Evolutionary conservation across 2,329 filamentous ascomycete species (phyloP).

Genomic region (Colletotrichum liaoningense): DNA sequence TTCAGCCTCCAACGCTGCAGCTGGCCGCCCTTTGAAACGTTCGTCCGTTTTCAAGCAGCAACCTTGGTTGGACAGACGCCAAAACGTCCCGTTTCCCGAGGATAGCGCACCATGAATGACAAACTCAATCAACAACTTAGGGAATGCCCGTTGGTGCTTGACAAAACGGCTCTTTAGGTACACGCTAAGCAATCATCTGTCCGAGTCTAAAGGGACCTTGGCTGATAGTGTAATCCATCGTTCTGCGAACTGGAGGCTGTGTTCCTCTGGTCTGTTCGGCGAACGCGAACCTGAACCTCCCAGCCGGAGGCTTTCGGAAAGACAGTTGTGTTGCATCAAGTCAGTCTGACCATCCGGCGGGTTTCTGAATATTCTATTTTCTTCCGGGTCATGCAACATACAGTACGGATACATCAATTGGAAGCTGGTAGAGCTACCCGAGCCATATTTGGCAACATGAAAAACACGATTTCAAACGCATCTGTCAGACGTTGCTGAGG

Average conservation of each 20-base stretch:
- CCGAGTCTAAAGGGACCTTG: constrained; percentile 19
- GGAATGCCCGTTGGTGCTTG: neutral
- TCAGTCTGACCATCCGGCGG: constrained; percentile 11
- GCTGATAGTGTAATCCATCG: constrained; percentile 14
- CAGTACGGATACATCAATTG: neutral
- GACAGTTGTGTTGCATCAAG: constrained; percentile 13
- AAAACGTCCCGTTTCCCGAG: constrained; percentile 10
- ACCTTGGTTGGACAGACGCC: neutral
- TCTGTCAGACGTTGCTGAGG: constrained; percentile 31
- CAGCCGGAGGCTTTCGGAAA: constrained; percentile 23
- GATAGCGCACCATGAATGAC: neutral
- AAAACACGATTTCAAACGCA: constrained; percentile 29
- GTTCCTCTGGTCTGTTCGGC: constrained; percentile 4
- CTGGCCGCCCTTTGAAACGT: neutral
- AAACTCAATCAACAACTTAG: neutral
- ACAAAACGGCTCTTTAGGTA: neutral
- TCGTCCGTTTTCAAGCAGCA: constrained; percentile 8
- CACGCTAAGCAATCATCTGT: constrained; percentile 8
- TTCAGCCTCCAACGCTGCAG: neutral
- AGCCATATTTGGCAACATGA: constrained; percentile 25
- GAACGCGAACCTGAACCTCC: constrained; percentile 22
- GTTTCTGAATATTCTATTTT: neutral
- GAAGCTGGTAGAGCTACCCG: neutral
- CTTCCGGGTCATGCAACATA: constrained; percentile 14
- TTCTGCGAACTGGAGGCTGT: constrained; percentile 8